A percentile compares a stretch with the other conserved stretches of the same genome.
Conservation (phyloP, 805 yeast species). For the Nakazawaea sp. region DNA sequence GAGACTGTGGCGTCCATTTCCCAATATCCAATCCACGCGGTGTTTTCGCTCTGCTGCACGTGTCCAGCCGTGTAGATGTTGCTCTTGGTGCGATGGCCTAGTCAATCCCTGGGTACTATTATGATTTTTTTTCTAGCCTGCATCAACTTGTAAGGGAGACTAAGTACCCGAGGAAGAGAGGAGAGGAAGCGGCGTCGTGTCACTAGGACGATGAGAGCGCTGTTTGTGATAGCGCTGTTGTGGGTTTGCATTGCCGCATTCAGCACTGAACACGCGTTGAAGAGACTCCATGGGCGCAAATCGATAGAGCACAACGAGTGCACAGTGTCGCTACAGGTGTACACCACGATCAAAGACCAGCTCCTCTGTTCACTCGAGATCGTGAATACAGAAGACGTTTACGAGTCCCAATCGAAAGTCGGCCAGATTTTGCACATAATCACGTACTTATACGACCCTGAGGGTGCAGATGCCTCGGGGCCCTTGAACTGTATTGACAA, state of each 20-base stretch:
- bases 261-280: neutral
- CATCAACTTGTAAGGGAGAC: no score
- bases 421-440: conserved; percentile 4
- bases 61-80: no score
- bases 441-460: conserved; percentile 5
- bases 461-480: neutral
- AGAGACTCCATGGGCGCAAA: neutral
- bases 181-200: no score
- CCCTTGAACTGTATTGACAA: conserved; percentile 1
- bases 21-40: no score
- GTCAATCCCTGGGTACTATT: no score
- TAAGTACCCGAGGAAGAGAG: no score
- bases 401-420: conserved; percentile 4
- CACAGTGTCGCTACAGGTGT: conserved; percentile 3
- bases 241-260: neutral
- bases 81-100: no score
- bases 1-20: no score
- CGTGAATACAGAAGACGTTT: conserved; percentile 6
- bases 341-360: conserved; percentile 1
- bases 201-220: neutral
- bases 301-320: conserved; percentile 4
- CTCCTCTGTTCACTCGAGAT: conserved; percentile 7
- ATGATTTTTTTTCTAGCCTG: no score
- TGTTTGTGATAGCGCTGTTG: neutral
- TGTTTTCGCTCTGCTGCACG: no score